Base-by-base conservation (phyloP, 495 filamentous ascomycete species). In the Aspergillus saccharolyticus region DNA sequence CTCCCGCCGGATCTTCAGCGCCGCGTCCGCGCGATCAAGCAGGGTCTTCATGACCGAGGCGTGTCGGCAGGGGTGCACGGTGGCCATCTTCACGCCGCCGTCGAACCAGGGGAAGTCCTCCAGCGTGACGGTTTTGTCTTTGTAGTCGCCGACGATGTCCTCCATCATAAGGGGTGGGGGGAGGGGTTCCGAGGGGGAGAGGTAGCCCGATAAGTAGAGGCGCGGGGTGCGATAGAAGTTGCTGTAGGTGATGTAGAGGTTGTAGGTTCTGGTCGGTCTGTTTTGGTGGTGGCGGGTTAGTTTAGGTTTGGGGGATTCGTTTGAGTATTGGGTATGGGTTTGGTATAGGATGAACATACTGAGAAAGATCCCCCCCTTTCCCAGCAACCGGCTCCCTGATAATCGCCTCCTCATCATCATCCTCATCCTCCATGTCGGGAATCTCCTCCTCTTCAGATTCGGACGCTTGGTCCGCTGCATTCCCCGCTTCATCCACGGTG, bases 61-160 rank as follows among this genome's bases (percentile, higher is more conserved):
- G 63, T 99, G 95, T 61, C 89, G 90, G 78, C 85, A 89, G 5
- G 95, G 95, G 66, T 99, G 95, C 22, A 99, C 89, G 54, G 85
- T 91, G 25, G 94, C 95, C 86, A 96, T 99, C 78, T 96, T 95
- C 62, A 96, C 82, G 56, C 79, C 83, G 10, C 78, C 74, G 50
- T 89, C 86, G 66, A 89, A 91, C 78, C 91, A 95, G 21, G 91
- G 91, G 70, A 99, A 99, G 69, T 96, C 90, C 71, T 99, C 95
- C 43, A 97, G 84, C 16, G 95, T 99, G 57, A 99, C 94, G 8
- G 94, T 99, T 77, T 99, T 99, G 75, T 97, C 93, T 68, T 96
- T 96, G 80, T 99, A 99, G 79, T 99, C 95, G 64, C 95, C 93
- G 25, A 97, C 89, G 64, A 99, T 97, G 65, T 99, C 95, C 68